Conservation (phyloP, 495 filamentous ascomycete species). For the Patellaria atrata region DNA sequence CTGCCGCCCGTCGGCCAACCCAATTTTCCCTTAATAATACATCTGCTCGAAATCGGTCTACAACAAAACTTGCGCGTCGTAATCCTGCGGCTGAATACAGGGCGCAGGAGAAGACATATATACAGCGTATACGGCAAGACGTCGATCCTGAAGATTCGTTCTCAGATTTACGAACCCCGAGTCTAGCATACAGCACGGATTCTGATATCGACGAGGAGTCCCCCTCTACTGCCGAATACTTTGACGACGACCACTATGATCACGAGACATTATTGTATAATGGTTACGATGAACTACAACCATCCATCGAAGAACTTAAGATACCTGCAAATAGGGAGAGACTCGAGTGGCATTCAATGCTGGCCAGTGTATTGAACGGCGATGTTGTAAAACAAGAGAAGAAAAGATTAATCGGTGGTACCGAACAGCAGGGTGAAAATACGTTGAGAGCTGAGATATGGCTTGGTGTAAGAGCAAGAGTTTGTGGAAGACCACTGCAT, state of each 20-base stretch:
- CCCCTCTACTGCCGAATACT: conserved; percentile 67
- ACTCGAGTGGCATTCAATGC: conserved; percentile 96
- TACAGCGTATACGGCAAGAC: conserved; percentile 59
- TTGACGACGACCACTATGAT: conserved; percentile 74
- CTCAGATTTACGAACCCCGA: conserved; percentile 48
- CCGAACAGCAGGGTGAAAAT: conserved; percentile 58
- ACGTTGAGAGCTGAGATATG: conserved; percentile 73
- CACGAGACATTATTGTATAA: conserved; percentile 88
- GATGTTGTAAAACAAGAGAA: conserved; percentile 98
- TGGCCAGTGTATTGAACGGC: conserved; percentile 85
- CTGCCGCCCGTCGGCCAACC: conserved; percentile 46
- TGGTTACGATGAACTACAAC: conserved; percentile 70
- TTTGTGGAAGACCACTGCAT: conserved; percentile 68
- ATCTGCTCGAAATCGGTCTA: conserved; percentile 19
- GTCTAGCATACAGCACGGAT: conserved; percentile 50
- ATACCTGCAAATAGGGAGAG: conserved; percentile 80
- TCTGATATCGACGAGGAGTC: conserved; percentile 86
- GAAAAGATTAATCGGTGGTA: conserved; percentile 73
- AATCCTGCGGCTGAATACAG: conserved; percentile 70
- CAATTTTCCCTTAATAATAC: conserved; percentile 30
- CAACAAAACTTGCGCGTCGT: conserved; percentile 19
- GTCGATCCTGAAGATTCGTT: conserved; percentile 58
- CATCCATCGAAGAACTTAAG: conserved; percentile 75
- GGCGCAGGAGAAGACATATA: conserved; percentile 72
- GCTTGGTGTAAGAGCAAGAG: conserved; percentile 69